Base-by-base conservation (phyloP, 2,329 filamentous ascomycete species). In the Incumbomyces lentus region DNA sequence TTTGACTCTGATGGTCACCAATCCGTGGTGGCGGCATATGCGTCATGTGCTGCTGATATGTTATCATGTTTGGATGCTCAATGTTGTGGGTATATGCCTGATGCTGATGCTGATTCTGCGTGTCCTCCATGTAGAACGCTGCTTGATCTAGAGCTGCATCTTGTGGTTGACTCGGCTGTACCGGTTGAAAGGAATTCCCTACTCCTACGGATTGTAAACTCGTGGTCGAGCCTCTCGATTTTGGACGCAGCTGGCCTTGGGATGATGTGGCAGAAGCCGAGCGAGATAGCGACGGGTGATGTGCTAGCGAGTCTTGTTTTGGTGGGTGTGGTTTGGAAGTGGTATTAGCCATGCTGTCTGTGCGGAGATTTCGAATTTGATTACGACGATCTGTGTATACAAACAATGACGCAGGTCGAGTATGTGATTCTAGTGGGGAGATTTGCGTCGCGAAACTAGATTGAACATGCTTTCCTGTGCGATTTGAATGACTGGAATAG, bases 151-250 rank as follows among this genome's bases (percentile, higher is more conserved):
- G 30, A 41, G 52, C 48, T 13, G 29, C 31, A 42, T 52, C 47
- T 39, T 49, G 44, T 31, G 41, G 45, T 36, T 53, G 52, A 58
- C 47, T 61, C 58, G 39, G 60, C 63, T 53, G 69, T 65, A 33
- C 29, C 11, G 51, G 55, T 40, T 54, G 55, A 41, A 57, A 57
- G 19, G 52, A 49, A 47, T 48, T 52, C 39, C 53, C 55, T 16
- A 55, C 53, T 30, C 51, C 55, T 49, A 61, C 68, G n/a, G 68
- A 71, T 51, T 70, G 68, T 40, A 70, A 65, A 51, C 68, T 71
- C 30, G 67, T 64, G 8, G 68, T 70, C 38, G 68, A 70, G 30
- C 66, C 68, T 59, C 68, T 60, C 30, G 68, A 71, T 46, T 68
- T 61, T 42, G 68, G 65, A 43, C 65, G 66, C 42, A 63, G 64